Base-by-base conservation (phyloP, 108 stramenopile genomes). In the Nitzschia sp. region DNA sequence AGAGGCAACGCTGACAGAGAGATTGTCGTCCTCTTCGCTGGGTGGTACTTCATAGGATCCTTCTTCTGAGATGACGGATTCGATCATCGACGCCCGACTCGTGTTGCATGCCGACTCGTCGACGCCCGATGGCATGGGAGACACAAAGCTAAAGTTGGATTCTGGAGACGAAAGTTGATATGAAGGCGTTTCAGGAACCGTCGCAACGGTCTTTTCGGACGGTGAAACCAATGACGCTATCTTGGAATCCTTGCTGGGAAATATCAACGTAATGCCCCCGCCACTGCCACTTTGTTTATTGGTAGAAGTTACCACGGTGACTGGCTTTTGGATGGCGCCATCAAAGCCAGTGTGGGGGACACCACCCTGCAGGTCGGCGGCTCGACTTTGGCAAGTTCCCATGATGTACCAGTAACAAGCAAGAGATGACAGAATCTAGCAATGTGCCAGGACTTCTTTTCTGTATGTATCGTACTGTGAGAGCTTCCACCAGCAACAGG, bases 191-290 rank as follows among this genome's bases (percentile, higher is more conserved):
- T 62, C 61, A 24, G 61, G 61, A 25, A 23, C 4, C 25, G 71
- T 72, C 19, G 47, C 38, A 30, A 9, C 32, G 30, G 71, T 72
- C 34, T 46, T 56, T 45, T 59, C 62, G 3, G 71, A 72, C 8
- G 71, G 71, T 4, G 71, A 72, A 30, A 71, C 46, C 2, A 63
- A 17, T 18, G 51, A 34, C 24, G 59, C 70, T 13, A 72, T 33
- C 33, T 72, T 59, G 30, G 58, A n/a, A n/a, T n/a, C n/a, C n/a
- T n/a, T n/a, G n/a, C n/a, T n/a, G n/a, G n/a, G n/a, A 59, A 32
- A 13, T 9, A 42, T 42, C 38, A 42, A 6, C 38, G 38, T n/a
- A n/a, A n/a, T n/a, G n/a, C n/a, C n/a, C n/a, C 6, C 38, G 13
- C 6, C 38, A 42, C 38, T 13, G 13, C 38, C 38, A 42, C 38